Evolutionary conservation across 2,329 filamentous ascomycete species (phyloP).

Genomic region (Exophiala alcalophila): DNA sequence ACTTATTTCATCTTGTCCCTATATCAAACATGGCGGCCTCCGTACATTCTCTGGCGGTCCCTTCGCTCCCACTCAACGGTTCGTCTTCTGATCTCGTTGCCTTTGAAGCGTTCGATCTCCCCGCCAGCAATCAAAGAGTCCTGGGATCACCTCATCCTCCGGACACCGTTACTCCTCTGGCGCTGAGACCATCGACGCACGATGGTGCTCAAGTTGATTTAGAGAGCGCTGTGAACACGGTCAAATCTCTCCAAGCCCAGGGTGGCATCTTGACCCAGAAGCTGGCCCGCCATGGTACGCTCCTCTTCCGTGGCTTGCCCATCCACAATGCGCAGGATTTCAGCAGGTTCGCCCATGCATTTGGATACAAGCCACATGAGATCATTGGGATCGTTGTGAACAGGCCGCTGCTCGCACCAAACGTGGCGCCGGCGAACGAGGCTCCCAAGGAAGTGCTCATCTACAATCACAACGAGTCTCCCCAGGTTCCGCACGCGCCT

Average conservation of each 20-base stretch:
- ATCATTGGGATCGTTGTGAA: slow-evolving; percentile 53
- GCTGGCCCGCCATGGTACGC: slow-evolving; percentile 46
- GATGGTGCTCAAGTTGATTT: slow-evolving; percentile 32
- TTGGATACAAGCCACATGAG: slow-evolving; percentile 49
- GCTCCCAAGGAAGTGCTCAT: slow-evolving; percentile 49
- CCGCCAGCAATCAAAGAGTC: slow-evolving; percentile 41
- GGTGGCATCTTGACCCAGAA: slow-evolving; percentile 40
- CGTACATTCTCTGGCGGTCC: slow-evolving; percentile 6
- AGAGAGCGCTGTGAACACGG: slow-evolving; percentile 37
- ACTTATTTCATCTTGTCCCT: background rate
- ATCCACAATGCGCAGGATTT: slow-evolving; percentile 48
- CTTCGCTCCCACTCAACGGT: slow-evolving; percentile 28
- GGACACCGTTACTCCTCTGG: slow-evolving; percentile 41
- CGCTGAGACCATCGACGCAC: slow-evolving; percentile 36
- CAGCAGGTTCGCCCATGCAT: slow-evolving; percentile 50
- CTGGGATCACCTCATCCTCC: slow-evolving; percentile 42
- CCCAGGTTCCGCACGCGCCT: slow-evolving; percentile 51
- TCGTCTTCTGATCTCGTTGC: slow-evolving; percentile 24
- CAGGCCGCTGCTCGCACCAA: slow-evolving; percentile 44
- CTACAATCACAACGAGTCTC: slow-evolving; percentile 53
- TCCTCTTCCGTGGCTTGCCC: slow-evolving; percentile 49
- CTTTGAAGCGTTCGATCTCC: slow-evolving; percentile 43
- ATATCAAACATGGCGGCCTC: slow-evolving; percentile 14
- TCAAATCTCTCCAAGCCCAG: slow-evolving; percentile 39
- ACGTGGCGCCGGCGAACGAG: slow-evolving; percentile 50